These are phyloP conservation scores for Aspergillus terreus DNA, from an alignment of 2,329 filamentous ascomycete species.

Conservation along the genomic window DNA sequence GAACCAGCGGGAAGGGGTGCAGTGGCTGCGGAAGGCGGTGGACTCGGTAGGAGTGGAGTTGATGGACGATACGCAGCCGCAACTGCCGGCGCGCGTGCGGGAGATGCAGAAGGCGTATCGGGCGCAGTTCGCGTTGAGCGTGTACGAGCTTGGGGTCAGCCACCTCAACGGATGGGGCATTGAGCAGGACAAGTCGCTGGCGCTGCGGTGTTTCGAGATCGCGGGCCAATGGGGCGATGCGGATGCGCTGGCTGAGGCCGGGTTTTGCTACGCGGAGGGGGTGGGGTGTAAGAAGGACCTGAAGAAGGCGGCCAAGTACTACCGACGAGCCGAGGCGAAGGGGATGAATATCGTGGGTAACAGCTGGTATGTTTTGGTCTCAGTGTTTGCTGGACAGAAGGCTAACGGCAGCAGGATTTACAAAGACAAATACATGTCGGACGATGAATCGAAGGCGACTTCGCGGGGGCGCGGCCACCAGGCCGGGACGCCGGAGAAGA, in stretches of 20 bases:
- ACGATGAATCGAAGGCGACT: slow-evolving; percentile 48
- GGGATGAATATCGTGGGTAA: slow-evolving; percentile 98
- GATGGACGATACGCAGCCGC: slow-evolving; percentile 63
- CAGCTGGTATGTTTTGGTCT: slow-evolving; percentile 70
- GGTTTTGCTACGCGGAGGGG: slow-evolving; percentile 93
- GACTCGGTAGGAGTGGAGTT: slow-evolving; percentile 79
- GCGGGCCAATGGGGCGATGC: slow-evolving; percentile 93
- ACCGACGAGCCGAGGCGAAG: slow-evolving; percentile 84
- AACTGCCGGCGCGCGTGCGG: slow-evolving; percentile 53
- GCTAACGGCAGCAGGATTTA: slow-evolving; percentile 67
- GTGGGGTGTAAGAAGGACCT: slow-evolving; percentile 93
- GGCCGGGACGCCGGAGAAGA: slow-evolving; percentile 55
- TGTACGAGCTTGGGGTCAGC: slow-evolving; percentile 93
- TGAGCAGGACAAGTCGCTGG: slow-evolving; percentile 82
- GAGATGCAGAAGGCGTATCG: slow-evolving; percentile 73
- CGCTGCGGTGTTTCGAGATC: slow-evolving; percentile 91
- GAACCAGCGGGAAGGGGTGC: slow-evolving; percentile 83
- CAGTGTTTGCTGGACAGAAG: no score
- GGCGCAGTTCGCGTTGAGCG: slow-evolving; percentile 89
- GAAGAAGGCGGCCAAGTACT: slow-evolving; percentile 88
- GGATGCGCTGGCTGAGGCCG: slow-evolving; percentile 89
- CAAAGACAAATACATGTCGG: slow-evolving; percentile 84
- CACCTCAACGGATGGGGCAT: slow-evolving; percentile 99
- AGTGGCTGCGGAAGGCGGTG: slow-evolving; percentile 88
- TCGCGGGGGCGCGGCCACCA: slow-evolving; percentile 30